These are phyloP conservation scores for Salix koriyanagi DNA, from an alignment of 345 rosid genomes.

Conservation along the genomic window DNA sequence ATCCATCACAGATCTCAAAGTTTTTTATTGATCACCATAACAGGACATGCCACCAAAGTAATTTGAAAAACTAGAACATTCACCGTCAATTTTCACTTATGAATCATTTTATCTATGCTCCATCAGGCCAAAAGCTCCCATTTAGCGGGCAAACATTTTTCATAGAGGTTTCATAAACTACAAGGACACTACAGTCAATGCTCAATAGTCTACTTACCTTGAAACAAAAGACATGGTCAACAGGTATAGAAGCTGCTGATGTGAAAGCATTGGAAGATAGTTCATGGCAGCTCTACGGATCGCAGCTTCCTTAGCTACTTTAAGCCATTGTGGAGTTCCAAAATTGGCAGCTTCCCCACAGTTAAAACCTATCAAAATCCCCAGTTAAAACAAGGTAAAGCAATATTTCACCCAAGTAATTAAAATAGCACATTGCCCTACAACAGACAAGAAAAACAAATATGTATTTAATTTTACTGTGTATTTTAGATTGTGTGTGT, in stretches of 20 bases:
- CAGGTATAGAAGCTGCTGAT: conserved; percentile 92
- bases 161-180: conserved; percentile 1
- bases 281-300: conserved; percentile 99
- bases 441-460: too few species aligned
- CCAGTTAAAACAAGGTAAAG: neutral
- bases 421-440: too few species aligned
- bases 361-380: conserved; percentile 64
- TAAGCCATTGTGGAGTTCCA: conserved; percentile 98
- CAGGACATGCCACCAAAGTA: neutral
- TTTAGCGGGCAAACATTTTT: neutral
- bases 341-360: conserved; percentile 99
- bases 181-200: conserved; percentile 7
- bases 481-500: too few species aligned
- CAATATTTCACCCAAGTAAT: neutral
- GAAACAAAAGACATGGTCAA: conserved; percentile 95
- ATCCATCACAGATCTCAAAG: neutral
- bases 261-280: conserved; percentile 99
- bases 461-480: too few species aligned
- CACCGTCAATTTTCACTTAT: neutral
- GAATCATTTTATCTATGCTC: neutral
- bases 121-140: neutral
- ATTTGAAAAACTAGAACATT: neutral
- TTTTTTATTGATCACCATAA: neutral
- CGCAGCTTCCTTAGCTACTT: conserved; percentile 96
- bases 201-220: conserved; percentile 48